phyloP scores from a whole-genome alignment of 73 alveolate species.

The Paramecium tetraurelia region DNA sequence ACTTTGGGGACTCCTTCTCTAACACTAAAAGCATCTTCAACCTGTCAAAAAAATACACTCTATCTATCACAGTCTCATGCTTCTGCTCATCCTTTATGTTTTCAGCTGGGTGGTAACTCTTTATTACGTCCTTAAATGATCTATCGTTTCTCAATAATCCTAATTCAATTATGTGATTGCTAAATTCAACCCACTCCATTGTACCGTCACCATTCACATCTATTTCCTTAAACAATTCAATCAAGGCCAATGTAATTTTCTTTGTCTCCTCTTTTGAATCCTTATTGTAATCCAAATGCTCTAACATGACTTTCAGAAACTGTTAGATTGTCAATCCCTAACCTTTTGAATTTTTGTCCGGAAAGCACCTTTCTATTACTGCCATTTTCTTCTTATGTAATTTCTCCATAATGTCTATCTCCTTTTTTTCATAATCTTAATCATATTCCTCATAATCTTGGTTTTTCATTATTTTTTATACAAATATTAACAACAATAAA shows the following conservation, averaged over 20 bases:
- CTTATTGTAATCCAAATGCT: constrained; percentile 77
- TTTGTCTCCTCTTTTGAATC: constrained; percentile 71
- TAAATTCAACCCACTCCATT: constrained; percentile 98
- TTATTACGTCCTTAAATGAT: constrained; percentile 90
- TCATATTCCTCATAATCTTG: constrained; percentile 18
- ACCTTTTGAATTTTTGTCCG: constrained; percentile 30
- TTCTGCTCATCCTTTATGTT: constrained; percentile 82
- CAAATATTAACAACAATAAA: neutral
- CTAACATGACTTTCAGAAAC: constrained; percentile 90
- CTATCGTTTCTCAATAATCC: constrained; percentile 94
- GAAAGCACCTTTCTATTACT: constrained; percentile 51
- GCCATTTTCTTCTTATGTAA: constrained; percentile 53
- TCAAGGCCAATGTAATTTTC: constrained; percentile 81
- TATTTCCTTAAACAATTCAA: constrained; percentile 91
- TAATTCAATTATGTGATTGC: constrained; percentile 93
- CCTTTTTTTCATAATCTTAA: constrained; percentile 25
- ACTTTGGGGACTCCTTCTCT: constrained; percentile 92
- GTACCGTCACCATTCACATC: constrained; percentile 95
- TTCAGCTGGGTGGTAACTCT: constrained; percentile 85
- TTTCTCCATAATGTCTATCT: constrained; percentile 60
- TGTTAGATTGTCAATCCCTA: constrained; percentile 58
- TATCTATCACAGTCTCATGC: constrained; percentile 93
- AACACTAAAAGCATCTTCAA: constrained; percentile 89
- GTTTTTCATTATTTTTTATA: neutral
- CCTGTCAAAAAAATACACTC: constrained; percentile 86